phyloP scores from a whole-genome alignment of 352 stramenopile genomes.

The Achlya hypogyna region DNA sequence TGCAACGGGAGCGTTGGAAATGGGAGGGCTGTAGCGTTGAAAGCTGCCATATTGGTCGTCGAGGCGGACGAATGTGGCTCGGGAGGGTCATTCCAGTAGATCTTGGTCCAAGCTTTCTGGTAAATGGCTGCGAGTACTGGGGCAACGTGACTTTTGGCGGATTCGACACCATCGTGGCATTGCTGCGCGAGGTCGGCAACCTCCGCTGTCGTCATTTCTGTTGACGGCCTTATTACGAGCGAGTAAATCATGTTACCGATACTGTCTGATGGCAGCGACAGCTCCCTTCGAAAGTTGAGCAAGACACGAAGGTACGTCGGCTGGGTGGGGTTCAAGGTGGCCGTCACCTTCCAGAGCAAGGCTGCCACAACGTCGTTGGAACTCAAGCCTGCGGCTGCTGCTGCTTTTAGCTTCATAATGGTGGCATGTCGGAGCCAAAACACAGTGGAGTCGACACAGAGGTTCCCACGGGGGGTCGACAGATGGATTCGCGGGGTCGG shows the following conservation, averaged over 20 bases:
- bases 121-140: background rate
- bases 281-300: background rate
- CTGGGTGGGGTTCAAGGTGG: background rate
- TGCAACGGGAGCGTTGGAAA: no score
- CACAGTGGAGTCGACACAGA: background rate
- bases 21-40: background rate
- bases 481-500: background rate
- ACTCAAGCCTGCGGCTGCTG: background rate
- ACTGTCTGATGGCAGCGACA: background rate
- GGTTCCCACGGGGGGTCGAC: background rate
- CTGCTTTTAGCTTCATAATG: background rate
- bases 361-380: background rate
- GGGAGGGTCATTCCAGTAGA: background rate
- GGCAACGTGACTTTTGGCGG: background rate
- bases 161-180: background rate
- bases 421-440: background rate
- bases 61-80: background rate
- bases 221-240: background rate
- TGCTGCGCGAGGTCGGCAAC: background rate
- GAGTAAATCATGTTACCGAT: constrained; percentile 12
- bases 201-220: background rate
- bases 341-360: background rate
- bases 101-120: background rate
- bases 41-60: background rate
- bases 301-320: background rate